phyloP scores from a whole-genome alignment of 768 basidiomycete genomes.

The Hypsizygus marmoreus region DNA sequence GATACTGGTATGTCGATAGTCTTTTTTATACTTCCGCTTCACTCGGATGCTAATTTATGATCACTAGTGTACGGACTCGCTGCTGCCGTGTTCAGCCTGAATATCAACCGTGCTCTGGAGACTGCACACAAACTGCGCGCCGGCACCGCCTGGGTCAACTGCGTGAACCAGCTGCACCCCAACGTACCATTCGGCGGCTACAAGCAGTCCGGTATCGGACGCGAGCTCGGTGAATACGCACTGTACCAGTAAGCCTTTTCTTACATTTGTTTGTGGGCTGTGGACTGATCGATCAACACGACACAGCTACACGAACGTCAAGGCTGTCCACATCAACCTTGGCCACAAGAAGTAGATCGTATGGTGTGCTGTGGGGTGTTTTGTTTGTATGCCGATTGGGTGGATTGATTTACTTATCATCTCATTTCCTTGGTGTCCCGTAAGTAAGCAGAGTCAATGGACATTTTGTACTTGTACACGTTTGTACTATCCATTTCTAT shows the following conservation, averaged over 20 bases:
- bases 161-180: slow-evolving; percentile 49
- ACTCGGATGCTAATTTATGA: neutral
- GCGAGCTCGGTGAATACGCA: slow-evolving; percentile 81
- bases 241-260: slow-evolving; percentile 48
- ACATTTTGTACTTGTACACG: no score
- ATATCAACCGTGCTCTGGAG: slow-evolving; percentile 73
- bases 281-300: neutral
- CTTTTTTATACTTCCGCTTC: neutral
- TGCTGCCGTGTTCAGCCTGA: slow-evolving; percentile 80
- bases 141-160: slow-evolving; percentile 78
- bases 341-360: slow-evolving; percentile 32
- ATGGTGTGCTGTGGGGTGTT: no score
- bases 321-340: slow-evolving; percentile 70
- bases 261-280: neutral
- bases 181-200: slow-evolving; percentile 83
- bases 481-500: no score
- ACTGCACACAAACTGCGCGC: slow-evolving; percentile 77
- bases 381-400: no score
- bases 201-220: slow-evolving; percentile 82
- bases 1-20: slow-evolving; percentile 50
- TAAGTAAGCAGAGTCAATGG: no score
- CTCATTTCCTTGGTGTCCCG: no score
- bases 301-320: slow-evolving; percentile 63
- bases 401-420: no score
- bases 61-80: slow-evolving; percentile 78